These are phyloP conservation scores for Acidiella bohemica DNA, from an alignment of 495 filamentous ascomycete species.

Conservation along the genomic window DNA sequence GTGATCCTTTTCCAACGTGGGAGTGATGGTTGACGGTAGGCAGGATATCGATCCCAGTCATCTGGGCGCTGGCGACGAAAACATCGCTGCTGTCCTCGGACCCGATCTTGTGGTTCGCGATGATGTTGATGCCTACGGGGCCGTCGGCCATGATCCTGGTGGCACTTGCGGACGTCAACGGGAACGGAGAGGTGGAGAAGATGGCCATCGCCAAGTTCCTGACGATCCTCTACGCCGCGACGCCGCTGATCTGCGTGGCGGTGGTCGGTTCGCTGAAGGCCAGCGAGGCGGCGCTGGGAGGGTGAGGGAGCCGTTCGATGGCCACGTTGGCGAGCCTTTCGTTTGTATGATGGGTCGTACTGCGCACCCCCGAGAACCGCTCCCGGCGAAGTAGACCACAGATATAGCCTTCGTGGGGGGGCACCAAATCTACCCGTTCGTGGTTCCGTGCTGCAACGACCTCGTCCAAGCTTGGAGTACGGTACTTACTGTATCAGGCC, in stretches of 20 bases:
- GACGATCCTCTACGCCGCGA: slow-evolving; percentile 27
- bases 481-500: no score
- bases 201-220: slow-evolving; percentile 58
- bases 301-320: no score
- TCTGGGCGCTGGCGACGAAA: slow-evolving; percentile 48
- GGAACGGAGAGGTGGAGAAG: slow-evolving; percentile 44
- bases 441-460: no score
- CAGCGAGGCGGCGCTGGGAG: slow-evolving; percentile 13
- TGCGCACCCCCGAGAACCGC: no score
- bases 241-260: slow-evolving; percentile 19
- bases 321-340: no score
- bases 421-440: no score
- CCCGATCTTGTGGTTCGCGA: slow-evolving; percentile 60
- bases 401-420: no score
- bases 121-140: slow-evolving; percentile 68
- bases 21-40: no score
- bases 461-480: no score
- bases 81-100: slow-evolving; percentile 46
- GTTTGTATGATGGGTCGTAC: no score
- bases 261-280: slow-evolving; percentile 18
- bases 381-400: no score
- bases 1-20: no score
- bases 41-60: slow-evolving; percentile 34
- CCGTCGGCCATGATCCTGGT: slow-evolving; percentile 58
- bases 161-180: slow-evolving; percentile 49